Percentiles rank a stretch among this genome's conserved stretches.
Evolutionary conservation across 2,329 filamentous ascomycete genomes (phyloP).

Genomic region (Lecanicillium sp.): DNA sequence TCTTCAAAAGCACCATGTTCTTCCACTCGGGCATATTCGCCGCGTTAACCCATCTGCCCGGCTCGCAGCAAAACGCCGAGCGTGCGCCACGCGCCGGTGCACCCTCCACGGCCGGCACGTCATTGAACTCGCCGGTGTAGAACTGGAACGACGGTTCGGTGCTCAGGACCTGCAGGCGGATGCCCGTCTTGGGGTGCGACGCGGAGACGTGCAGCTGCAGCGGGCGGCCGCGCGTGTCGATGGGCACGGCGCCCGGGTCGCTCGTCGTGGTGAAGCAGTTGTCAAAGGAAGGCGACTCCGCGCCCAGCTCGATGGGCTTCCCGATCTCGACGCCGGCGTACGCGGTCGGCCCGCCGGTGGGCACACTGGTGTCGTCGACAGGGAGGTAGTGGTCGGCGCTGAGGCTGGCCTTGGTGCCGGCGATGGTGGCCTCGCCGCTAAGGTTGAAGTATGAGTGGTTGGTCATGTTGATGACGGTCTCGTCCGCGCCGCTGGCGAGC

Average conservation of each 20-base stretch:
- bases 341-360: conserved; percentile 57
- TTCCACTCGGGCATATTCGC: conserved; percentile 77
- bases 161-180: conserved; percentile 81
- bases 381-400: conserved; percentile 61
- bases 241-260: conserved; percentile 51
- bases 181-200: conserved; percentile 63
- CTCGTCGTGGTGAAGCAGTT: conserved; percentile 80
- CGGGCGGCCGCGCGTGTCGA: conserved; percentile 59
- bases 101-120: conserved; percentile 62
- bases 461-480: conserved; percentile 88
- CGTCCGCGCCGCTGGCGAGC: conserved; percentile 71
- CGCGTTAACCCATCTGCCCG: conserved; percentile 85
- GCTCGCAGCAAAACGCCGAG: conserved; percentile 86
- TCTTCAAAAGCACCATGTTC: conserved; percentile 72
- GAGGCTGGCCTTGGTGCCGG: conserved; percentile 61
- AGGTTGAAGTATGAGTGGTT: conserved; percentile 86
- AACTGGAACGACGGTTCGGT: conserved; percentile 97
- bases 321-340: conserved; percentile 61
- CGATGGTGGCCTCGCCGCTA: conserved; percentile 44
- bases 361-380: conserved; percentile 67
- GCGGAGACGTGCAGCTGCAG: conserved; percentile 65
- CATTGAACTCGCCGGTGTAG: conserved; percentile 82
- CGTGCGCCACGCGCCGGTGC: conserved; percentile 59
- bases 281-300: conserved; percentile 70
- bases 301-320: conserved; percentile 65